phyloP scores from a whole-genome alignment of 495 filamentous ascomycete genomes.

The Copromyces sp. region DNA sequence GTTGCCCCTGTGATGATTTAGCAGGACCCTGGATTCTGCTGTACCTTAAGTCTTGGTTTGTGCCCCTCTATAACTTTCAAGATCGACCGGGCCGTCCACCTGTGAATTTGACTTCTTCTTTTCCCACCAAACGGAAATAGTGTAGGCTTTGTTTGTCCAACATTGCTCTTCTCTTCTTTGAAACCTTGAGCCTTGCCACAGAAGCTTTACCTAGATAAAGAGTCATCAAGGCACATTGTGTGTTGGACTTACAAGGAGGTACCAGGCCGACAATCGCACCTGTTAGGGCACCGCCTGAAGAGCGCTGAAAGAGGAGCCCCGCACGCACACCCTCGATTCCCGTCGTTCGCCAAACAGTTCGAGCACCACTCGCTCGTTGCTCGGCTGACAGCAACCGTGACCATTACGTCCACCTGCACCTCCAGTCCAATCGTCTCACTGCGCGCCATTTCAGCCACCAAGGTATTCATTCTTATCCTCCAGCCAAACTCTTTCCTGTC shows the following conservation, averaged over 20 bases:
- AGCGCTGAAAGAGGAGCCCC: neutral
- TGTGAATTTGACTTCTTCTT: neutral
- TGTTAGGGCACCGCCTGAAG: neutral
- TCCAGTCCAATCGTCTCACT: neutral
- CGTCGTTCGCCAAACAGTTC: neutral
- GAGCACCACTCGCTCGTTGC: neutral
- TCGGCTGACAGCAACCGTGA: neutral
- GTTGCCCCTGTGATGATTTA: neutral
- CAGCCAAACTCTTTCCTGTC: neutral
- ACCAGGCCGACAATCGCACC: neutral
- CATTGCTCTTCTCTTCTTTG: neutral
- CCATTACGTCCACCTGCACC: neutral
- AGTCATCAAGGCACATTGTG: neutral
- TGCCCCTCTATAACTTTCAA: neutral
- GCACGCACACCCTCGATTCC: neutral
- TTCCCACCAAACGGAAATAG: neutral
- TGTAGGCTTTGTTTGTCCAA: neutral
- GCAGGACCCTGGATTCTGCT: neutral
- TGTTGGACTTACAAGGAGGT: neutral
- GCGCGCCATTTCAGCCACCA: neutral
- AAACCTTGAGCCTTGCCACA: neutral
- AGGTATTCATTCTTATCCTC: neutral
- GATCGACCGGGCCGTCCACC: neutral
- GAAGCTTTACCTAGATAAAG: neutral
- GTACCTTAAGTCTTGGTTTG: neutral